A percentile compares a stretch with the other conserved stretches of the same genome.
phyloP scores from a whole-genome alignment of 1,139 yeast species.

The Scheffersomyces segobiensis region DNA sequence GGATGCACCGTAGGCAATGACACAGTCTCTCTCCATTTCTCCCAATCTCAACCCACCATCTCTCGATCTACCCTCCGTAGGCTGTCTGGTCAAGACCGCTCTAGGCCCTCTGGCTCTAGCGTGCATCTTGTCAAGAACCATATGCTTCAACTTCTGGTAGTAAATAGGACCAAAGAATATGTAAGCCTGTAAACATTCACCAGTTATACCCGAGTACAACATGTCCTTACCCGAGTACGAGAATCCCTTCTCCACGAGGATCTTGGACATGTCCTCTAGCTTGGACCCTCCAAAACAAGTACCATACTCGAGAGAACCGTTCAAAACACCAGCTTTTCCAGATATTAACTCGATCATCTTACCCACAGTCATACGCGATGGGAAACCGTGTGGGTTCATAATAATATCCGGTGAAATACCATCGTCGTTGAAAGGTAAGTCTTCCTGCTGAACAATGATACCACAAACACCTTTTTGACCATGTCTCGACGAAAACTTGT shows the following conservation, averaged over 20 bases:
- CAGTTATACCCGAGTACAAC: conserved; percentile 97
- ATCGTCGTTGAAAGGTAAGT: conserved; percentile 88
- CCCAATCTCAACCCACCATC: conserved; percentile 99
- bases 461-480: conserved; percentile 99
- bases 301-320: conserved; percentile 91
- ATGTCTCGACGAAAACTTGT: conserved; percentile 93
- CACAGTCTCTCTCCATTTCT: conserved; percentile 99
- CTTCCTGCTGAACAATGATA: conserved; percentile 94
- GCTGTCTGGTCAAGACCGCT: conserved; percentile 97
- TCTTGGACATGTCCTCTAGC: conserved; percentile 92
- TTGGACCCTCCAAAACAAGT: conserved; percentile 98
- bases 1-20: conserved; percentile 98
- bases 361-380: conserved; percentile 99
- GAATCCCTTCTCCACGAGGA: conserved; percentile 88
- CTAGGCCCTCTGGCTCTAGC: conserved; percentile 99
- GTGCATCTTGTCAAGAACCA: conserved; percentile 99
- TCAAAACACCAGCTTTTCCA: conserved; percentile 96
- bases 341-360: conserved; percentile 95
- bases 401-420: conserved; percentile 94
- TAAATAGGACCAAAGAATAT: conserved; percentile 98
- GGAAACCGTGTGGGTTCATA: conserved; percentile 99
- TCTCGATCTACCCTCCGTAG: conserved; percentile 98
- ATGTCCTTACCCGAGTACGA: conserved; percentile 95
- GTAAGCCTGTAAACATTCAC: conserved; percentile 95
- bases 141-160: conserved; percentile 96